Evolutionary conservation across 2,329 filamentous ascomycete species (phyloP).

Genomic region (Helicocarpus griseus): DNA sequence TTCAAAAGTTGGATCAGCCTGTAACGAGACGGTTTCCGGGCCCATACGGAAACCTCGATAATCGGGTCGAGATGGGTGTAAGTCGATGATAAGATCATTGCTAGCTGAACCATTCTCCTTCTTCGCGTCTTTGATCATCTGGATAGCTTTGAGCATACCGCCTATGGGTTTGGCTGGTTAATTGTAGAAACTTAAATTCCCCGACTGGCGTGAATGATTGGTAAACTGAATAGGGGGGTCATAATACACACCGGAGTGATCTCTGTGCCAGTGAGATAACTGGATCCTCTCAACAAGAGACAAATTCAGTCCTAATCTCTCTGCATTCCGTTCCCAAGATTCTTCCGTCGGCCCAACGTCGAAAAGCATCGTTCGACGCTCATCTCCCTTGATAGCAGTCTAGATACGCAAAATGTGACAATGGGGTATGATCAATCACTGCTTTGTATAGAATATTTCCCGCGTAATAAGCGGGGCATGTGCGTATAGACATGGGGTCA

Average conservation of each 20-base stretch:
- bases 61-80: conserved; percentile 45
- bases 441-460: no score
- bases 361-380: conserved; percentile 42
- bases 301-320: conserved; percentile 35
- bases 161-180: conserved; percentile 17
- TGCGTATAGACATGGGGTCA: neutral
- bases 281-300: conserved; percentile 39
- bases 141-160: conserved; percentile 42
- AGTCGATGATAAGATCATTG: conserved; percentile 32
- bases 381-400: conserved; percentile 39
- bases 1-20: conserved; percentile 44
- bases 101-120: conserved; percentile 13
- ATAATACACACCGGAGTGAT: conserved; percentile 43
- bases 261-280: conserved; percentile 47
- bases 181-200: neutral
- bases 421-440: neutral
- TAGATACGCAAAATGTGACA: conserved; percentile 12
- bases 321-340: conserved; percentile 42
- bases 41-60: conserved; percentile 40
- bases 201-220: no score
- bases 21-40: conserved; percentile 37
- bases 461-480: neutral
- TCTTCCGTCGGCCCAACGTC: conserved; percentile 46
- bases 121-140: conserved; percentile 38
- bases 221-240: no score